Base-by-base conservation (phyloP, 176 grass and related monocot genomes). In the Metroxylon sagu region DNA sequence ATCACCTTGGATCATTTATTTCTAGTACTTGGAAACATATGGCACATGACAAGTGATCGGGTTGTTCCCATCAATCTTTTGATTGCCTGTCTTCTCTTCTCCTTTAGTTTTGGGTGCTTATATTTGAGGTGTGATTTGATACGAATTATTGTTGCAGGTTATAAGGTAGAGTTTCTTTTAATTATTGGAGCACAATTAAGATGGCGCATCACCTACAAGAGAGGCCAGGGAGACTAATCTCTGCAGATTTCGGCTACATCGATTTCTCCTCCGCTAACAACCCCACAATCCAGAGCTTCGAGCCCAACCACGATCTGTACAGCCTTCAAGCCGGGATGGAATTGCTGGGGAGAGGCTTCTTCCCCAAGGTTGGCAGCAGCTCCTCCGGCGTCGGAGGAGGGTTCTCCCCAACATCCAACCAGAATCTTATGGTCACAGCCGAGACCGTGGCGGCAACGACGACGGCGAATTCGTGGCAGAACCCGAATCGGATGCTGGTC, bases 311-410 rank as follows among this genome's bases (percentile, higher is more conserved):
- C 19, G 85, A 97, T 53, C 73, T 93, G 5, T 98, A 71, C 68
- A 73, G 82, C 21, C 7, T 89, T 28, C 93, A 92, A 19, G 18
- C 48, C 25, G 84, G 82, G 59, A 83, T 97, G 60, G 83, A 91
- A 71, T 70, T 83, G 21, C 69, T 97, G 61, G 86, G 75, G 55
- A 77, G 87, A 56, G 54, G 74, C 3, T 74, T 74, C 43, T 53
- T 83, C 25, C 14, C 68, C 43, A 43, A 43, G 35, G 10, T 10
- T 43, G 35, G 31, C 31, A 10, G 31, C 31, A 39, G 31, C 31
- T 39, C 31, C 31, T 39, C 31, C 4, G 31, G 31, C 31, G 70
- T 17, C 52, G 57, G 35, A 2, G 26, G 18, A 16, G 62, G 19
- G 39, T 57, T 43, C 68, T 90, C 59, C 52, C 18, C 28, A 14